Base-by-base conservation (phyloP, 1,284 basidiomycete genomes). In the Sporisorium iseilematis-ciliati region DNA sequence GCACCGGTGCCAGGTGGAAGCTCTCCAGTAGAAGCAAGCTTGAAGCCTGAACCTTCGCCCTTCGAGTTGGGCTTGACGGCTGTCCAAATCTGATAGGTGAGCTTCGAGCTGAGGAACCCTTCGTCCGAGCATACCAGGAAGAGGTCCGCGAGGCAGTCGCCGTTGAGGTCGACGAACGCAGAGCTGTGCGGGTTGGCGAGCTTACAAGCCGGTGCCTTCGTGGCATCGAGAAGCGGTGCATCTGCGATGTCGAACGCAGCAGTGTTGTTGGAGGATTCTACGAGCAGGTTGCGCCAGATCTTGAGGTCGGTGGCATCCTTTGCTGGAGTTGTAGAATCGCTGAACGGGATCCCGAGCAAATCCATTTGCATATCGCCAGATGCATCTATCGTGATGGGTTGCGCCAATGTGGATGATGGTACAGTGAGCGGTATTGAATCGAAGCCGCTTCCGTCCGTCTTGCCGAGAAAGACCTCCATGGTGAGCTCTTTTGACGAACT, bases 61-160 rank as follows among this genome's bases (percentile, higher is more conserved):
- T 57, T 60, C 3, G 59, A 54, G 50, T 65, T 42, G 4, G 80
- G 74, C 49, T 75, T 75, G 50, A 54, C 63, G 1, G 82, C 82
- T n/a, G 77, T 87, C 95, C 95, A 98, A 62, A 98, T 92, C 85
- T 99, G 94, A 85, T 92, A 96, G 3, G 70, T 61, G 29, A 63
- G 66, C 29, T 61, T 73, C 88, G 90, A 59, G 26, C 73, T 71
- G 45, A 68, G 55, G 62, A 68, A 62, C 12, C 62, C 62, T 45
- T 86, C 85, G 18, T 88, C 87, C 53, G 91, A 88, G 85, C 97
- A 99, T 18, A 94, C 90, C 10, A 99, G 88, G 82, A 99, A 96
- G 4, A 99, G 86, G 80, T 99, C 96, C 91, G 80, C 94, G 7
- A 97, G 88, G 85, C 97, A 99, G 85, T 99, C 96, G 14, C 96